Evolutionary conservation across 768 basidiomycete genomes (phyloP).

Genomic region (Panaeolus papilionaceus): DNA sequence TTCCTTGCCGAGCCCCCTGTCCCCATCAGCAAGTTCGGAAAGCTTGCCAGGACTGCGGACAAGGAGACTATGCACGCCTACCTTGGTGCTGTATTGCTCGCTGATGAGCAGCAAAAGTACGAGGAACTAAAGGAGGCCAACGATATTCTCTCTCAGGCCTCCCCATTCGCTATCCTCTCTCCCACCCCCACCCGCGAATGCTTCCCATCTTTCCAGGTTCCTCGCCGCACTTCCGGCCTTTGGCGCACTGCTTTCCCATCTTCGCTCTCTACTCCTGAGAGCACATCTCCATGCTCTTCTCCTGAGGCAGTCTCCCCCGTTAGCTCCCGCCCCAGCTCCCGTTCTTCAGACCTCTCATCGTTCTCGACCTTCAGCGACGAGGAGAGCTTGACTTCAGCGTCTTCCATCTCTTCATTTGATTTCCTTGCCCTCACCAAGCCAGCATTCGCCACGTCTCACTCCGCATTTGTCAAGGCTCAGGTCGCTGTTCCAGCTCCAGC

Average conservation of each 20-base stretch:
- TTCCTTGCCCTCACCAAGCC: conserved; percentile 27
- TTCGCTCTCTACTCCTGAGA: conserved; percentile 30
- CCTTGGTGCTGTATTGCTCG: conserved; percentile 38
- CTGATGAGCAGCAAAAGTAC: conserved; percentile 35
- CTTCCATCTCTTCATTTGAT: conserved; percentile 36
- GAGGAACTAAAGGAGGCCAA: conserved; percentile 34
- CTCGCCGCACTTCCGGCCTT: conserved; percentile 21
- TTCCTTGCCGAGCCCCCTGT: conserved; percentile 28
- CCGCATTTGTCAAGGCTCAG: conserved; percentile 13
- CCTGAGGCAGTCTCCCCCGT: conserved; percentile 7
- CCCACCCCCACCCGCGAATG: conserved; percentile 41
- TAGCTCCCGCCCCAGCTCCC: conserved; percentile 47
- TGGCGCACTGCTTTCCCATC: conserved; percentile 27
- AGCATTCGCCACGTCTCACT: conserved; percentile 12
- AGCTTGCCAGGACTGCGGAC: conserved; percentile 21
- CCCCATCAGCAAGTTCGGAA: conserved; percentile 37
- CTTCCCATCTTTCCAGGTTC: conserved; percentile 29
- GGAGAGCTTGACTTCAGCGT: conserved; percentile 39
- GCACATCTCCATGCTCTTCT: conserved; percentile 23
- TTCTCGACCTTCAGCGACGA: conserved; percentile 35
- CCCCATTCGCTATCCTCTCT: conserved; percentile 36
- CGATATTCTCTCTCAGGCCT: conserved; percentile 44
- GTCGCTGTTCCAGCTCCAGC: conserved; percentile 2
- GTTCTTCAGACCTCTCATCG: conserved; percentile 41
- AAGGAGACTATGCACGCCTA: conserved; percentile 22